Evolutionary conservation across 768 basidiomycete genomes (phyloP).

Genomic region (Naematelia encephala): DNA sequence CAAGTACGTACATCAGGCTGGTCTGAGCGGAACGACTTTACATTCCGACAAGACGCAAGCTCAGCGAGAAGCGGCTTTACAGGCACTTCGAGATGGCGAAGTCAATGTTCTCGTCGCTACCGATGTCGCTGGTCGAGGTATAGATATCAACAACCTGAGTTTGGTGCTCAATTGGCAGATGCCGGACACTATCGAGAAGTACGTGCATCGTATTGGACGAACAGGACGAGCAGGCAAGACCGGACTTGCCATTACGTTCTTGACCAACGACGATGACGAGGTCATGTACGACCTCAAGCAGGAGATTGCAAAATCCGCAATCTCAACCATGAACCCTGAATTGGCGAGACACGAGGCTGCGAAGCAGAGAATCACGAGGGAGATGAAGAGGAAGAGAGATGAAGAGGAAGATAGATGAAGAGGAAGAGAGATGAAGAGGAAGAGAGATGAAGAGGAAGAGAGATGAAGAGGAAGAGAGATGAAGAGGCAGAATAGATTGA

Average conservation of each 20-base stretch:
- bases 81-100: constrained; percentile 78
- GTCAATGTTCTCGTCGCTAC: constrained; percentile 90
- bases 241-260: constrained; percentile 90
- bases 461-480: too few species aligned
- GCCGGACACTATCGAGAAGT: constrained; percentile 88
- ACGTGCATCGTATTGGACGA: constrained; percentile 92
- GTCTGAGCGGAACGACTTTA: constrained; percentile 80
- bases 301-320: constrained; percentile 91
- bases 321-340: constrained; percentile 82
- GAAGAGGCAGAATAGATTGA: too few species aligned
- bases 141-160: constrained; percentile 90
- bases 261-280: constrained; percentile 90
- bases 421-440: too few species aligned
- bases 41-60: constrained; percentile 98
- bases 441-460: too few species aligned
- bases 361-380: constrained; percentile 81
- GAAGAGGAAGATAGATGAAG: not conserved
- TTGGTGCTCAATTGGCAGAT: constrained; percentile 98
- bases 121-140: constrained; percentile 96
- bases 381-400: constrained; percentile 65
- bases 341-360: constrained; percentile 88
- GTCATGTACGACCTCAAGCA: constrained; percentile 97
- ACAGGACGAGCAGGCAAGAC: constrained; percentile 97
- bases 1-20: constrained; percentile 84
- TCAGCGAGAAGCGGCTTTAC: constrained; percentile 88